A percentile compares a stretch with the other conserved stretches of the same genome.
Evolutionary conservation across 139 green algal species (phyloP).

Genomic region (Chlorella sp.): DNA sequence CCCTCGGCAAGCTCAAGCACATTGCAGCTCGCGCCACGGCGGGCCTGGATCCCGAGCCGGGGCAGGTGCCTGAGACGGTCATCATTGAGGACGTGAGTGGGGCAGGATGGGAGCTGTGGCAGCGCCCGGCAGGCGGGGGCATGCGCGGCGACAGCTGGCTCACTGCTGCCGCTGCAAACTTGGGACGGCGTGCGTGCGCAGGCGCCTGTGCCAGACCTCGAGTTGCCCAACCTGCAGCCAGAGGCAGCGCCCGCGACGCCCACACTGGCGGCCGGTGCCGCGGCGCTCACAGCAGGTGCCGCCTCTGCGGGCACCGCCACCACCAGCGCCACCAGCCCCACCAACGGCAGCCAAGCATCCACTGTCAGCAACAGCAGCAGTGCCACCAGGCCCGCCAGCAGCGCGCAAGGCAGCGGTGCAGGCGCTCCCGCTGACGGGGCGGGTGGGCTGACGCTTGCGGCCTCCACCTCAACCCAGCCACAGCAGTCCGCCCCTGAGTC

Average conservation of each 20-base stretch:
- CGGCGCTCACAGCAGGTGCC: not conserved
- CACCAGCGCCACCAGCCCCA: not conserved
- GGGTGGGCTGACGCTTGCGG: too few species aligned
- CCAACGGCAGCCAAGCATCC: too few species aligned
- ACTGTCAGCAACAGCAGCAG: too few species aligned
- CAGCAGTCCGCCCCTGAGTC: too few species aligned
- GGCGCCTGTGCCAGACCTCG: slow-evolving; percentile 26
- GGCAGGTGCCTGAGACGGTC: slow-evolving; percentile 43
- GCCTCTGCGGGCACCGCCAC: not conserved
- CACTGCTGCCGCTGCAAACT: too few species aligned
- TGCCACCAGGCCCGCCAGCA: too few species aligned
- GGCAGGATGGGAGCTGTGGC: too few species aligned
- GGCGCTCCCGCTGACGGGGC: too few species aligned
- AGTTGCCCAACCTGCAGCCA: not conserved
- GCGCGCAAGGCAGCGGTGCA: too few species aligned
- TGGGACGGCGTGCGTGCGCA: too few species aligned
- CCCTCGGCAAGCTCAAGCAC: slow-evolving; percentile 27
- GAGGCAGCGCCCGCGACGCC: not conserved
- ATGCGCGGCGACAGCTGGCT: not conserved
- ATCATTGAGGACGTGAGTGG: slow-evolving; percentile 45
- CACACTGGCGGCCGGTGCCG: not conserved
- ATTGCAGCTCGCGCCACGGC: slow-evolving; percentile 21
- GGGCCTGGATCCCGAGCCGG: slow-evolving; percentile 39
- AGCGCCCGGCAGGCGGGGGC: not conserved
- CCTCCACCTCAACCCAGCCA: too few species aligned